phyloP scores from a whole-genome alignment of 2,329 filamentous ascomycete species.

The Calonectria fujianensis region DNA sequence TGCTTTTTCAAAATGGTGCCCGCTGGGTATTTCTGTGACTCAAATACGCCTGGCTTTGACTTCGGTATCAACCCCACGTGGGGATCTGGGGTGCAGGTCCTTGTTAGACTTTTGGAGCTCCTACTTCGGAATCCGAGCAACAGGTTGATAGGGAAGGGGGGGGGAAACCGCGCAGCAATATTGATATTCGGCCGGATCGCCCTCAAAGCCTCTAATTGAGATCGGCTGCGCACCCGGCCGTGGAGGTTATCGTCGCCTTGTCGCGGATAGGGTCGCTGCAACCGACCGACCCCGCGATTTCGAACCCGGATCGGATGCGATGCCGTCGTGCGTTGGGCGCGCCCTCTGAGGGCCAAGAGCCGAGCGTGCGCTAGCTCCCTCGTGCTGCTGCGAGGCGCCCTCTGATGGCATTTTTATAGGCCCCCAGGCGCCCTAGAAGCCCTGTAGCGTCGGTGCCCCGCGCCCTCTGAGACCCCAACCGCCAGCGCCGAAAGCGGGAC shows the following conservation, averaged over 20 bases:
- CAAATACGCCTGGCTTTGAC: constrained; percentile 5
- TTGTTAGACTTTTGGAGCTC: constrained; percentile 11
- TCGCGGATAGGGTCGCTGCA: constrained; percentile 9
- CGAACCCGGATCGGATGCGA: constrained; percentile 22
- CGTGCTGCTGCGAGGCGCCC: constrained; percentile 7
- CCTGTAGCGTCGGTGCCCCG: constrained; percentile 6
- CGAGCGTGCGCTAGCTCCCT: constrained; percentile 29
- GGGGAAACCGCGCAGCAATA: neutral
- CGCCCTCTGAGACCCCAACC: constrained; percentile 37
- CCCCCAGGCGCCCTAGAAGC: constrained; percentile 17
- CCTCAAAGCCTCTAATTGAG: neutral
- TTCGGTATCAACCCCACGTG: constrained; percentile 19
- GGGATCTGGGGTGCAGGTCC: constrained; percentile 28
- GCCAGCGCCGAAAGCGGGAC: constrained; percentile 57
- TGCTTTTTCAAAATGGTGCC: constrained; percentile 14
- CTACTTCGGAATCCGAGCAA: constrained; percentile 16
- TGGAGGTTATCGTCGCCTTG: neutral
- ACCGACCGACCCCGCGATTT: constrained; percentile 28
- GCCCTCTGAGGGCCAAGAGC: constrained; percentile 19
- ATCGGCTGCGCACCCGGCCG: constrained; percentile 31
- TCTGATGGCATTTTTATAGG: constrained; percentile 8
- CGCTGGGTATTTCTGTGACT: constrained; percentile 5
- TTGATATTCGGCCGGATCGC: too few species aligned
- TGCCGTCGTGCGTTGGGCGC: constrained; percentile 24
- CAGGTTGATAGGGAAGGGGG: too few species aligned